A percentile compares a stretch with the other conserved stretches of the same genome.
These are phyloP conservation scores for Podospora appendiculata DNA, from an alignment of 495 filamentous ascomycete species.

Conservation along the genomic window DNA sequence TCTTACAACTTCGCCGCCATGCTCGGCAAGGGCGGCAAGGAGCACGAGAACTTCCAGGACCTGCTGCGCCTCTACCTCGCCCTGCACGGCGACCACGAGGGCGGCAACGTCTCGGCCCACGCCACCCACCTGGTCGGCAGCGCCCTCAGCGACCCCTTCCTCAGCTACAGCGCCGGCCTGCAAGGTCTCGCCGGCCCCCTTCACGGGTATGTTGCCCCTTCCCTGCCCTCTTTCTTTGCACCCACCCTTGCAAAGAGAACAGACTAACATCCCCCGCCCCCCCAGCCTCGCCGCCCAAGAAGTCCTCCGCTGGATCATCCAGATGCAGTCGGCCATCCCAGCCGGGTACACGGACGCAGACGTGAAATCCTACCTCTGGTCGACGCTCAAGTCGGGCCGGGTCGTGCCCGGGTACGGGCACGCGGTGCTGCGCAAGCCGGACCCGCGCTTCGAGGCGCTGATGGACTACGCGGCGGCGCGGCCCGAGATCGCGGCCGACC, in stretches of 20 bases:
- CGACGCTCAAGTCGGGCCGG: slow-evolving; percentile 83
- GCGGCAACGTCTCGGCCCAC: slow-evolving; percentile 95
- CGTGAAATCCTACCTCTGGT: slow-evolving; percentile 85
- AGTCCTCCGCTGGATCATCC: slow-evolving; percentile 88
- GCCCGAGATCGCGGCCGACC: slow-evolving; percentile 76
- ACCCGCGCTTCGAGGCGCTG: slow-evolving; percentile 89
- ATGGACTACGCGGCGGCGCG: slow-evolving; percentile 89
- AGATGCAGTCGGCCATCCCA: slow-evolving; percentile 88
- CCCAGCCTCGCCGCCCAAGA: slow-evolving; percentile 83
- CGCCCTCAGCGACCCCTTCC: slow-evolving; percentile 88
- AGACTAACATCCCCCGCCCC: slow-evolving; percentile 2
- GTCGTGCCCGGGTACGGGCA: slow-evolving; percentile 98
- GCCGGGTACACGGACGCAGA: slow-evolving; percentile 67
- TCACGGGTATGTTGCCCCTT: slow-evolving; percentile 56
- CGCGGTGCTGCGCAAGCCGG: slow-evolving; percentile 92
- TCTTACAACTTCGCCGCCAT: slow-evolving; percentile 96
- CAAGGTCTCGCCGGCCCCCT: slow-evolving; percentile 92
- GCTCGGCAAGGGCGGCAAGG: slow-evolving; percentile 78
- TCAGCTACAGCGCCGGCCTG: slow-evolving; percentile 91
- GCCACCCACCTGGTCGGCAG: slow-evolving; percentile 97
- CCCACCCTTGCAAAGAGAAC: not conserved
- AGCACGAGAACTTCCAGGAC: slow-evolving; percentile 93
- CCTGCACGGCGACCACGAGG: slow-evolving; percentile 96
- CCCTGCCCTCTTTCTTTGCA: not conserved
- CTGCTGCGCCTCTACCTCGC: slow-evolving; percentile 88